Conservation (phyloP, 2,329 filamentous ascomycete genomes). For the Fusarium fujikuroi region DNA sequence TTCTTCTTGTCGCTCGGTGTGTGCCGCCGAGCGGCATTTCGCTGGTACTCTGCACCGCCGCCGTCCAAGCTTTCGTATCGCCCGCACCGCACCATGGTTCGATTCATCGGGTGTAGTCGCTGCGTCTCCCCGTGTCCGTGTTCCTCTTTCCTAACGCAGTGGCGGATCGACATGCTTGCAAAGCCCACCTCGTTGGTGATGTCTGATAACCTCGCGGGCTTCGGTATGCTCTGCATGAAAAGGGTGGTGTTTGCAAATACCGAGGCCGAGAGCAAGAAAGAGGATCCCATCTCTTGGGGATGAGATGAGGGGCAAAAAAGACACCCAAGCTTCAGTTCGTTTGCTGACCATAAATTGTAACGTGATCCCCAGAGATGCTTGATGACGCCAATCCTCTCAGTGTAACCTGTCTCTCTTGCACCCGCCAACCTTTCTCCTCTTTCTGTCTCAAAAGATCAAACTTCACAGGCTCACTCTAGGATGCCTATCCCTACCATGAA, state of each 20-base stretch:
- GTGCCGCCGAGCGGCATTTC: constrained; percentile 31
- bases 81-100: constrained; percentile 14
- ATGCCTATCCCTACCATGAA: constrained; percentile 46
- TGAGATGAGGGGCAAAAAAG: constrained; percentile 19
- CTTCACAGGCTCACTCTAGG: background rate
- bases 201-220: background rate
- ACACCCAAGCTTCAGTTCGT: background rate
- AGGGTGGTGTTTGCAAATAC: constrained; percentile 14
- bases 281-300: constrained; percentile 9
- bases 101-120: constrained; percentile 29
- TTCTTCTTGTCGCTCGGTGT: constrained; percentile 19
- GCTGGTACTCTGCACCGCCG: background rate
- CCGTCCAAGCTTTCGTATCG: constrained; percentile 1
- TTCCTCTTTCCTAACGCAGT: constrained; percentile 9
- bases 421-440: constrained; percentile 6
- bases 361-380: constrained; percentile 35
- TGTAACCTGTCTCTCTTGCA: constrained; percentile 21
- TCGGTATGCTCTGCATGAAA: constrained; percentile 11
- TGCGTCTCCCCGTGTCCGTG: background rate
- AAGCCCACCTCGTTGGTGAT: constrained; percentile 10
- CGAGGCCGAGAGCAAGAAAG: constrained; percentile 19
- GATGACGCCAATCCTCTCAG: constrained; percentile 24
- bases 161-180: constrained; percentile 15
- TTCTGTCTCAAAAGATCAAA: background rate
- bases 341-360: constrained; percentile 41